phyloP scores from a whole-genome alignment of 306 rosid genomes.

The Malus sieversii region DNA sequence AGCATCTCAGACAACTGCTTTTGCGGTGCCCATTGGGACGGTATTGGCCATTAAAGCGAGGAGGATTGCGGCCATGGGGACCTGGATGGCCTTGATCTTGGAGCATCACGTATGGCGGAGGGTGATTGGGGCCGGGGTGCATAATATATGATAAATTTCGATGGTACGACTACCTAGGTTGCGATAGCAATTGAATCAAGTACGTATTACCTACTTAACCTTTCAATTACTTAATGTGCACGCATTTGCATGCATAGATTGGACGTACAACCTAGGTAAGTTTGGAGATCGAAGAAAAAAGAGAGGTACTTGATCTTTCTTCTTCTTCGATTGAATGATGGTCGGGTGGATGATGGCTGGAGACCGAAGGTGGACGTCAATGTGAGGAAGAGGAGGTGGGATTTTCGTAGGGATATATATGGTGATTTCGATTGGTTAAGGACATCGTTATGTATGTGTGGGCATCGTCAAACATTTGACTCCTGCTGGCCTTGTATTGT shows the following conservation, averaged over 20 bases:
- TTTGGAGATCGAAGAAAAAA: background rate
- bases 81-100: background rate
- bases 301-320: background rate
- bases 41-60: conserved; percentile 1
- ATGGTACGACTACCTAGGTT: background rate
- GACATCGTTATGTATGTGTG: conserved; percentile 36
- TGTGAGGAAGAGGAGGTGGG: background rate
- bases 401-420: background rate
- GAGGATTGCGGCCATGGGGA: background rate
- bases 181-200: background rate
- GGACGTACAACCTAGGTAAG: background rate
- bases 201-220: background rate
- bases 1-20: background rate
- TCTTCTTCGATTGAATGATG: background rate
- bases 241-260: background rate
- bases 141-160: background rate
- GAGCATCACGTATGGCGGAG: background rate
- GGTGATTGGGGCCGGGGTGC: background rate
- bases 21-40: background rate
- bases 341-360: background rate
- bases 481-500: background rate
- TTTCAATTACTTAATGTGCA: background rate
- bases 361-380: background rate
- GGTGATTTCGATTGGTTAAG: conserved; percentile 22
- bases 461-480: conserved; percentile 1